These are phyloP conservation scores for Fusarium kyushuense DNA, from an alignment of 2,329 filamentous ascomycete genomes.

Conservation along the genomic window DNA sequence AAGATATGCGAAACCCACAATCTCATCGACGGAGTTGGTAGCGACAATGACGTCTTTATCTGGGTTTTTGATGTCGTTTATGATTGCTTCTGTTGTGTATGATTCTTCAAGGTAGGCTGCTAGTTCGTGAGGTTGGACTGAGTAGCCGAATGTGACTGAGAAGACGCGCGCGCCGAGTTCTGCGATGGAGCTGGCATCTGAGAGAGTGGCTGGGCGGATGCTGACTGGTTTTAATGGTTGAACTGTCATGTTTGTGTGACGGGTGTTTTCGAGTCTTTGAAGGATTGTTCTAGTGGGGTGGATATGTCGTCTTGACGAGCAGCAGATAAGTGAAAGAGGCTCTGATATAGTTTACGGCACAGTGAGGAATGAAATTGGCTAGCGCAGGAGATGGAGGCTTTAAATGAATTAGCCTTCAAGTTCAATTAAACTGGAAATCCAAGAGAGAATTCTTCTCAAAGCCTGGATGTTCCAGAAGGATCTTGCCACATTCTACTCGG, in stretches of 20 bases:
- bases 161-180: conserved; percentile 55
- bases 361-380: not conserved
- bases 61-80: conserved; percentile 40
- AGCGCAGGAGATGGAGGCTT: not conserved
- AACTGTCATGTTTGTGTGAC: not conserved
- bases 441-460: too few relatives aligned
- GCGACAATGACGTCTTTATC: conserved; percentile 48
- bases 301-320: not conserved
- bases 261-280: too few relatives aligned
- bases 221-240: not conserved
- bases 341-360: not conserved
- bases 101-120: conserved; percentile 53
- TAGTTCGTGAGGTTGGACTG: conserved; percentile 54
- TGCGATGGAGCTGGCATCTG: conserved; percentile 45
- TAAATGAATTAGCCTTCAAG: not conserved
- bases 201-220: conserved; percentile 13
- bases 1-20: conserved; percentile 58
- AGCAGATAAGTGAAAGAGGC: not conserved
- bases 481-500: not conserved
- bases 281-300: too few relatives aligned
- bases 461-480: conserved; percentile 13
- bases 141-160: conserved; percentile 56
- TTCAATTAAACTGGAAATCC: not conserved
- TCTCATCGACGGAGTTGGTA: conserved; percentile 7
- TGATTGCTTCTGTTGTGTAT: conserved; percentile 53